Evolutionary conservation across 129 eudicot species (phyloP).

Genomic region (Helichrysum umbraculigerum): DNA sequence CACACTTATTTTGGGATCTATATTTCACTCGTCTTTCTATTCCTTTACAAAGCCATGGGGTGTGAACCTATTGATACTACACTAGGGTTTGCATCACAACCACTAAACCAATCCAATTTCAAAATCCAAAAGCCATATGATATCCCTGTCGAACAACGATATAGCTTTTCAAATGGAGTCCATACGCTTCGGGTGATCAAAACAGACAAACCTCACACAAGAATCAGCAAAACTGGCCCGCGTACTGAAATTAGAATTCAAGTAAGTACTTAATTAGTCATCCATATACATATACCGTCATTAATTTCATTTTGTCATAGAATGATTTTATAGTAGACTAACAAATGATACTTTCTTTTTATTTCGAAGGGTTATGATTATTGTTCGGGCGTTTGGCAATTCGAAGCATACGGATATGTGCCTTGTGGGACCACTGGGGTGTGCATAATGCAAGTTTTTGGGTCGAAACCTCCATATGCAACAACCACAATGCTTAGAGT

Average conservation of each 20-base stretch:
- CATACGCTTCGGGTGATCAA: slow-evolving; percentile 50
- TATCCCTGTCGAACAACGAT: slow-evolving; percentile 39
- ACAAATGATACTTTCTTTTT: neutral
- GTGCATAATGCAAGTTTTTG: slow-evolving; percentile 47
- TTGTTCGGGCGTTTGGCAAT: slow-evolving; percentile 48
- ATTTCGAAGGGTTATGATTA: slow-evolving; percentile 41
- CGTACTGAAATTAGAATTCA: slow-evolving; percentile 46
- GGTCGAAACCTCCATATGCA: slow-evolving; percentile 37
- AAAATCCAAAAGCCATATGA: slow-evolving; percentile 41
- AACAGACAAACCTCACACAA: slow-evolving; percentile 44
- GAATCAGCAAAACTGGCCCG: slow-evolving; percentile 34
- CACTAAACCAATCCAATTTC: slow-evolving; percentile 38
- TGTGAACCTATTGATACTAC: slow-evolving; percentile 31
- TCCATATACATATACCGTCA: neutral
- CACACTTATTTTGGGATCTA: neutral
- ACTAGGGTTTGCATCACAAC: slow-evolving; percentile 34
- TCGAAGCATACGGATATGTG: slow-evolving; percentile 44
- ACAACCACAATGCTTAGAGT: slow-evolving; percentile 44
- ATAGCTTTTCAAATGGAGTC: slow-evolving; percentile 38
- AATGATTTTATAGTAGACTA: neutral
- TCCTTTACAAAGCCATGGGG: slow-evolving; percentile 7
- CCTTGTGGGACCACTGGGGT: slow-evolving; percentile 34
- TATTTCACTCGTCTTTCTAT: slow-evolving; percentile 15
- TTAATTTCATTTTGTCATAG: too few species aligned
- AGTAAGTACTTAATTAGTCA: slow-evolving; percentile 12